These are phyloP conservation scores for Eucalyptus sp. DNA, from an alignment of 345 rosid genomes.

Conservation along the genomic window DNA sequence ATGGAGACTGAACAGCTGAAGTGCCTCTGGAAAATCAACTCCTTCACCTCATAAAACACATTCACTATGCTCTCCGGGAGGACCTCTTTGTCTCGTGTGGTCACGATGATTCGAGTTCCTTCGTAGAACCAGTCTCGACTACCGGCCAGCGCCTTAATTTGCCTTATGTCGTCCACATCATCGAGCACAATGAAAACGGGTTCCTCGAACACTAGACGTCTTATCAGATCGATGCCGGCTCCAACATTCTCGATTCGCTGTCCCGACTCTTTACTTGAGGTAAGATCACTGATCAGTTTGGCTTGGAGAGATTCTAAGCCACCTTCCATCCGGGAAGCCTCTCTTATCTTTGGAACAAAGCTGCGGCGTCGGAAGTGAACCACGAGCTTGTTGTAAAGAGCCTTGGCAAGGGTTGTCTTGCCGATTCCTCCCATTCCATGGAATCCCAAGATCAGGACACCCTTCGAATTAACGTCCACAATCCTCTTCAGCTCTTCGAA, in stretches of 20 bases:
- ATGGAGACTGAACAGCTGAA: constrained; percentile 46
- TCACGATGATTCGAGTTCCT: constrained; percentile 47
- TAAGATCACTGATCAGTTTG: constrained; percentile 14
- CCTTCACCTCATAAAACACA: constrained; percentile 28
- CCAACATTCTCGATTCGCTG: background rate
- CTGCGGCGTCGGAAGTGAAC: constrained; percentile 4
- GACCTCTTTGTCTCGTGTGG: constrained; percentile 36
- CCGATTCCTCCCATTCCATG: constrained; percentile 32
- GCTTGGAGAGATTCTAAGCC: constrained; percentile 33
- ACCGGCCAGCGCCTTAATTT: constrained; percentile 34
- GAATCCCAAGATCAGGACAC: constrained; percentile 11
- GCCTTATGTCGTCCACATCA: constrained; percentile 32
- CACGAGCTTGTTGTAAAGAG: constrained; percentile 18
- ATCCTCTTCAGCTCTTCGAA: background rate
- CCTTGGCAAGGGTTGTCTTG: constrained; percentile 32
- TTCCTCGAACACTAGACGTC: background rate
- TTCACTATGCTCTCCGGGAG: constrained; percentile 11
- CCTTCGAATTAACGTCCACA: constrained; percentile 1
- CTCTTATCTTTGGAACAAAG: constrained; percentile 19
- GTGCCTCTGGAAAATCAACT: constrained; percentile 19
- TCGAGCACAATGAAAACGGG: constrained; percentile 42
- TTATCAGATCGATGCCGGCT: constrained; percentile 10
- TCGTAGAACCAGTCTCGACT: constrained; percentile 24
- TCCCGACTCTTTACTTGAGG: background rate
- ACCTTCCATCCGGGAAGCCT: background rate